Evolutionary conservation across 2,329 filamentous ascomycete species (phyloP), one percentile per base, ranked within the genome.

Genomic region (Parastagonospora nodorum): DNA sequence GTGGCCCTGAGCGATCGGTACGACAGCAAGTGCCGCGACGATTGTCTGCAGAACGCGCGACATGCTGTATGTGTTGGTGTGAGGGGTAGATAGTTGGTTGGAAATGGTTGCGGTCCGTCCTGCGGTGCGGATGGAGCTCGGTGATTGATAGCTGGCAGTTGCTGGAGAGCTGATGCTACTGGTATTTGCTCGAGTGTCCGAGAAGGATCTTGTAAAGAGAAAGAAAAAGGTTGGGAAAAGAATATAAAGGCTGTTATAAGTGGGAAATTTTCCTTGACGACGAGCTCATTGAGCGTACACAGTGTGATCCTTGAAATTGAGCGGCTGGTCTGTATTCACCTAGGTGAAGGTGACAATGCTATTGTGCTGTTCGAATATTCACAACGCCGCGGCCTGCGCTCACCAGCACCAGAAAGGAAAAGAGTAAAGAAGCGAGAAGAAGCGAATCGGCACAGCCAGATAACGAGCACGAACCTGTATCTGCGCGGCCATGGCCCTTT

Each of bases 1-100:
- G 75, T 97, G 93, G 7, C 62, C 69, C 36, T 59, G 19, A 12
- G 57, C 60, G 19, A 55, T 36, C 4, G 66, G 63, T 4, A 55
- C 54, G 50, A 59, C 52, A 37, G 51, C 57, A 45, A 68, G 45
- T 43, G 50, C 61, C 32, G 60, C 62, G 15, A 61, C 19, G 29
- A 55, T 32, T 12, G 55, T 42, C 37, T 42, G 45, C 36, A 56
- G 45, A 37, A 60, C 52, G 51, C 52, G 52, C 40, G 54, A 56
- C 64, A 67, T 69, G 15, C 36, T 63, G 47, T 14, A 37, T 35
- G 15, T 42, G n/a, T 29, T 42, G 39, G 46, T 37, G 35, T 43
- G 32, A 37, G 35, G 38, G 36, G 24, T 41, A 50, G 51, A 36
- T 43, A 32, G 50, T 48, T 37, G 31, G 41, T 48, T 37, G 36